These are phyloP conservation scores for Ampelomyces quisqualis DNA, from an alignment of 2,329 filamentous ascomycete genomes.

Conservation along the genomic window DNA sequence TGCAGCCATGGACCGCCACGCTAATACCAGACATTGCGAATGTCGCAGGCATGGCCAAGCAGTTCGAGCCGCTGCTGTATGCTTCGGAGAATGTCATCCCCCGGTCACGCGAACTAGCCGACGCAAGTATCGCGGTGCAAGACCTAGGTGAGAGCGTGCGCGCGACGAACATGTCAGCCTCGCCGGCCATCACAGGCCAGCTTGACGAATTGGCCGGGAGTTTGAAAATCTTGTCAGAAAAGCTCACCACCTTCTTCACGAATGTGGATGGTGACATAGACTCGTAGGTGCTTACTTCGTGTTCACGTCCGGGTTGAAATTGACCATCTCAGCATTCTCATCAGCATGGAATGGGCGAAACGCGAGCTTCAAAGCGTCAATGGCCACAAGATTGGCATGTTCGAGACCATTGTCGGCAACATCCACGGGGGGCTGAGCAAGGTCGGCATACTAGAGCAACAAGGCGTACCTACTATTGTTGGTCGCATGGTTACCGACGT, in stretches of 20 bases:
- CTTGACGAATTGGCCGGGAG: slow-evolving; percentile 84
- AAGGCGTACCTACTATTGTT: slow-evolving; percentile 62
- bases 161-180: slow-evolving; percentile 86
- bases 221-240: slow-evolving; percentile 78
- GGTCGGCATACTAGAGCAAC: slow-evolving; percentile 48
- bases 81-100: slow-evolving; percentile 87
- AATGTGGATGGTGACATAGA: slow-evolving; percentile 93
- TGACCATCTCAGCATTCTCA: slow-evolving; percentile 64
- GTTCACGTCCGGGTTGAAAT: too few relatives aligned
- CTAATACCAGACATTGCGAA: slow-evolving; percentile 85
- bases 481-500: slow-evolving; percentile 69
- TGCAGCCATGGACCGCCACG: slow-evolving; percentile 65
- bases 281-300: slow-evolving; percentile 51
- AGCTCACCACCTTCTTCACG: slow-evolving; percentile 89
- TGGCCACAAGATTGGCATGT: slow-evolving; percentile 51
- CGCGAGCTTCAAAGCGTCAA: slow-evolving; percentile 67
- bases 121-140: slow-evolving; percentile 91
- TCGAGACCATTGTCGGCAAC: slow-evolving; percentile 79
- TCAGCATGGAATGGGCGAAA: slow-evolving; percentile 95
- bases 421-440: slow-evolving; percentile 74
- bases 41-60: slow-evolving; percentile 82
- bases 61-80: slow-evolving; percentile 91
- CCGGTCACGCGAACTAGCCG: slow-evolving; percentile 84
- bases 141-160: slow-evolving; percentile 89
- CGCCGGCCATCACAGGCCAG: slow-evolving; percentile 78